Evolutionary conservation across 345 rosid genomes (phyloP).

Genomic region (Adansonia digitata): DNA sequence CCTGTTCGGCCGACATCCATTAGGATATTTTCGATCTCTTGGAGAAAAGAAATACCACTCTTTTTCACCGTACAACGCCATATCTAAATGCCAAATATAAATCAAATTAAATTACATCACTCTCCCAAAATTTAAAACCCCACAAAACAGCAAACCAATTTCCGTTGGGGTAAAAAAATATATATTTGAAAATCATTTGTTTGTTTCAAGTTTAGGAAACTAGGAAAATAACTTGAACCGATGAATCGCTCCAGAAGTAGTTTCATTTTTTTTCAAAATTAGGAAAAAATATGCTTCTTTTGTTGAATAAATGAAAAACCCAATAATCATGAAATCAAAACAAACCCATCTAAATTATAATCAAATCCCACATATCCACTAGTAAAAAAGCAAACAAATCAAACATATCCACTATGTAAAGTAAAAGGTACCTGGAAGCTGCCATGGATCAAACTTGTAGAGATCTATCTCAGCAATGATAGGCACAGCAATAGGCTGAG

Average conservation of each 20-base stretch:
- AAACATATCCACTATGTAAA: background rate
- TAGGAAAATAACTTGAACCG: background rate
- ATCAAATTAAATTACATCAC: conserved; percentile 6
- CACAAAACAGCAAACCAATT: background rate
- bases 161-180: too few species aligned
- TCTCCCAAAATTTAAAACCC: background rate
- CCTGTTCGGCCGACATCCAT: conserved; percentile 5
- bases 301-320: background rate
- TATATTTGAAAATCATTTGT: background rate
- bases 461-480: conserved; percentile 82
- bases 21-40: conserved; percentile 2
- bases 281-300: background rate
- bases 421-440: conserved; percentile 65
- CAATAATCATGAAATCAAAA: background rate
- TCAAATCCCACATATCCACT: background rate
- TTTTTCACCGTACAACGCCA: conserved; percentile 79
- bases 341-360: background rate
- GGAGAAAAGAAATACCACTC: conserved; percentile 25
- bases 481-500: conserved; percentile 51
- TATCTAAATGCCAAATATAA: conserved; percentile 29
- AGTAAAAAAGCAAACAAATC: background rate
- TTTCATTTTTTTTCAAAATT: background rate
- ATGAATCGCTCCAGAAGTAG: background rate
- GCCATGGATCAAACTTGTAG: conserved; percentile 86
- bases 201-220: background rate